Evolutionary conservation across 148 eudicot species (phyloP), one percentile per base, ranked within the genome.

Genomic region (Selenicereus undatus): DNA sequence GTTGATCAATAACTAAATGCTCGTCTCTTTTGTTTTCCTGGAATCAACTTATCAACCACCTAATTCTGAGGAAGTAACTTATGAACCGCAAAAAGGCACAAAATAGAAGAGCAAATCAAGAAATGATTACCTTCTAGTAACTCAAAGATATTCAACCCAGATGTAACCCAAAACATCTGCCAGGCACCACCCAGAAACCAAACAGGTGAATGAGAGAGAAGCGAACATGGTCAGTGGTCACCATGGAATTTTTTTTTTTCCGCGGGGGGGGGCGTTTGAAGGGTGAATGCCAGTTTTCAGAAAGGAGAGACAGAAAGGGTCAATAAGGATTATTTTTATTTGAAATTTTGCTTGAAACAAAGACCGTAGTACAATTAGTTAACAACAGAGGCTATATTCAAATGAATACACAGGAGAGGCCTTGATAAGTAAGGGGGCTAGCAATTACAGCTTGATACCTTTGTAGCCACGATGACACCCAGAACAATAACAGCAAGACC

Each of bases 401-500:
- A 45, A 22, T 74, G 2, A 30, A 35, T n/a, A 66, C 74, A 66
- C 14, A 50, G 8, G 72, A 76, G 66, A 69, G 51, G 43, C 8
- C 13, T 48, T 22, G 54, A 21, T 9, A 32, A 66, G 5, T 32
- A 26, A 65, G 81, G 73, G 72, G 81, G 51, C 77, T 60, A 68
- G 68, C 77, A 58, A 43, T 74, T 81, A 70, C 84, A 81, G 26
- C 54, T 81, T 3, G 79, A 74, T 17, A 85, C 35, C 71, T 76
- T 86, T 84, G 80, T 88, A 77, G 84, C 86, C 76, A 81, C 52
- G 50, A 90, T 17, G 24, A 90, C 90, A 78, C 94, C 88, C 66
- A 84, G 42, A 82, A 81, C 84, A 81, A 90, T 69, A 78, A 88
- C 70, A 70, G 85, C 80, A 86, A 90, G 79, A 45, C 92, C 91